Evolutionary conservation across 495 filamentous ascomycete genomes (phyloP).

Genomic region (Penicillium pulvis): DNA sequence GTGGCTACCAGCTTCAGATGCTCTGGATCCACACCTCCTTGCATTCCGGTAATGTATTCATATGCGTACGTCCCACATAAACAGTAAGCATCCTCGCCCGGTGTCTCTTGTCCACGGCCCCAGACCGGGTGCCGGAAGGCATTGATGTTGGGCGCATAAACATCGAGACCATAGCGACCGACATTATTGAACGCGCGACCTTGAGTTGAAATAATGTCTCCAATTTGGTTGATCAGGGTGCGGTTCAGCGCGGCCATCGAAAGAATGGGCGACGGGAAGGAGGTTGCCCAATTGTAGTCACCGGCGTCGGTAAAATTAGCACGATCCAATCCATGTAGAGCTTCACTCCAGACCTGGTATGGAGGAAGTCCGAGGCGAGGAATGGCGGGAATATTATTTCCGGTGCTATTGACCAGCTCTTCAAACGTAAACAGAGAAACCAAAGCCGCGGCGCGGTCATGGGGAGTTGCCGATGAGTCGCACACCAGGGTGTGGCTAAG

Average conservation of each 20-base stretch:
- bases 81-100: slow-evolving; percentile 62
- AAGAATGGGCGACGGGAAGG: slow-evolving; percentile 62
- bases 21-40: slow-evolving; percentile 51
- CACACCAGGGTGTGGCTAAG: slow-evolving; percentile 47
- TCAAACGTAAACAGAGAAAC: slow-evolving; percentile 49
- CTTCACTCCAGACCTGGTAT: slow-evolving; percentile 53
- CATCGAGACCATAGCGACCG: slow-evolving; percentile 58
- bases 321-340: slow-evolving; percentile 60
- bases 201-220: slow-evolving; percentile 60
- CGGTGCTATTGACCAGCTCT: slow-evolving; percentile 61
- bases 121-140: slow-evolving; percentile 62
- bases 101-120: slow-evolving; percentile 65
- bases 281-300: slow-evolving; percentile 60
- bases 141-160: slow-evolving; percentile 72
- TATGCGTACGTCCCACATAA: slow-evolving; percentile 56
- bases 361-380: slow-evolving; percentile 57
- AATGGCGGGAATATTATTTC: slow-evolving; percentile 55
- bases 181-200: slow-evolving; percentile 68
- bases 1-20: slow-evolving; percentile 60
- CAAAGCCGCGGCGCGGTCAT: slow-evolving; percentile 49
- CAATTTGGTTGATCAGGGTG: slow-evolving; percentile 58
- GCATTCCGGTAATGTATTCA: slow-evolving; percentile 60
- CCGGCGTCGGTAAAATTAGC: slow-evolving; percentile 53
- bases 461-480: slow-evolving; percentile 43
- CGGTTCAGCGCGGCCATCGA: slow-evolving; percentile 64